Evolutionary conservation across 1,284 basidiomycete species (phyloP).

Genomic region (Somion occarium): DNA sequence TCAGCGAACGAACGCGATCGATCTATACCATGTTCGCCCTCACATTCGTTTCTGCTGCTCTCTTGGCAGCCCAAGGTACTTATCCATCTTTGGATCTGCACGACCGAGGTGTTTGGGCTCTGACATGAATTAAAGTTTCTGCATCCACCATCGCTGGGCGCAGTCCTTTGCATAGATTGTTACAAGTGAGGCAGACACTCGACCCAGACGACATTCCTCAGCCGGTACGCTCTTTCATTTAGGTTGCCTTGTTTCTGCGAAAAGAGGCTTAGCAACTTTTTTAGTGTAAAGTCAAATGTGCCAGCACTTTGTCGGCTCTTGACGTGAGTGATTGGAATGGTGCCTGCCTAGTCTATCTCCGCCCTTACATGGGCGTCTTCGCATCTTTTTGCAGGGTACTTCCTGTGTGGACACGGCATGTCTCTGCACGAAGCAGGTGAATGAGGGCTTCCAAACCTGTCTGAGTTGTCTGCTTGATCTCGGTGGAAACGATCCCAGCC

Average conservation of each 20-base stretch:
- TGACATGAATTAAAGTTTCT: background rate
- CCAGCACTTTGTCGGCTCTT: background rate
- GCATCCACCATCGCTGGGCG: background rate
- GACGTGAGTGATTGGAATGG: too few species aligned
- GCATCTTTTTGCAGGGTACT: background rate
- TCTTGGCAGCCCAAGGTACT: slow-evolving; percentile 1
- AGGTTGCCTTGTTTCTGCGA: background rate
- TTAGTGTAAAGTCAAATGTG: slow-evolving; percentile 3
- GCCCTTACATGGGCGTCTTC: background rate
- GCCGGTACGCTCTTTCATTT: background rate
- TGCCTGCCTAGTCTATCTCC: background rate
- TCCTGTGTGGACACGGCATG: background rate
- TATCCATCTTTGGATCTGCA: background rate
- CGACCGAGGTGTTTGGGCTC: background rate
- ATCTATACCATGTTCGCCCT: slow-evolving; percentile 4
- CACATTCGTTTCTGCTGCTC: slow-evolving; percentile 1
- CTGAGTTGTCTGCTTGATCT: slow-evolving; percentile 1
- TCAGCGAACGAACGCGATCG: too few species aligned
- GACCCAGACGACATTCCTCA: background rate
- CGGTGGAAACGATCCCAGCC: background rate
- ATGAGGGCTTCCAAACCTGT: background rate
- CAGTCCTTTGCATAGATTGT: background rate
- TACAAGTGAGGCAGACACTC: background rate
- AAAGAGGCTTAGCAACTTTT: background rate
- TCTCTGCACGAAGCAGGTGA: slow-evolving; percentile 1